Evolutionary conservation across 2,329 filamentous ascomycete genomes (phyloP), one percentile per base, ranked within the genome.

Genomic region (Neopestalotiopsis sp.): DNA sequence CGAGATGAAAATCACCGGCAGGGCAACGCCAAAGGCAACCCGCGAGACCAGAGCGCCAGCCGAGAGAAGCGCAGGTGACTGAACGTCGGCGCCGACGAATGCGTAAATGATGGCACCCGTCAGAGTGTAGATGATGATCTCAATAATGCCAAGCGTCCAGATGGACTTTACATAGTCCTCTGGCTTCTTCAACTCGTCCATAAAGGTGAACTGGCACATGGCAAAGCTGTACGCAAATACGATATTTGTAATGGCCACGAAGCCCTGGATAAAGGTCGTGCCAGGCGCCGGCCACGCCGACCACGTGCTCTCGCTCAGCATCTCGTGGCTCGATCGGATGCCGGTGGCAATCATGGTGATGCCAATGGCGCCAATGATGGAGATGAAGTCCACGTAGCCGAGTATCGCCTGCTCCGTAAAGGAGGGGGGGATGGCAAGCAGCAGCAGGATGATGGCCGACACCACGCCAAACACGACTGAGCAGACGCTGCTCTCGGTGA

Each of bases 1-100:
- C 0, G 89, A 88, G 68, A 91, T 86, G 70, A 91, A 82, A 72
- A 91, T 91, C 17, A 89, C 91, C 3, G 89, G 89, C 2, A 89
- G 80, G 0, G 89, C 89, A 70, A 91, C 80, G 17, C 88, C 89
- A 74, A 89, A 92, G 1, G 89, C 88, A 9, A 91, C 78, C 72
- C 90, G 90, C 12, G 85, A 84, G n/a, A 91, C 76, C 0, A 86
- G 72, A 0, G 80, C 77, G 6, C 85, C 83, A 4, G 89, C 86
- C 1, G 87, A 88, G 7, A 89, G 86, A 7, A 92, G 81, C 1
- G 90, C 89, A 0, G 90, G 90, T 2, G 87, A 89, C 42, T 84
- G 79, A 13, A 92, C 89, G 1, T 80, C 79, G 10, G 79, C 78
- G 13, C 90, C 90, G 12, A 86, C 87, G 75, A 86, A 92, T 68